Conservation (phyloP, 1,284 basidiomycete genomes). For the Cutaneotrichosporon sp. region DNA sequence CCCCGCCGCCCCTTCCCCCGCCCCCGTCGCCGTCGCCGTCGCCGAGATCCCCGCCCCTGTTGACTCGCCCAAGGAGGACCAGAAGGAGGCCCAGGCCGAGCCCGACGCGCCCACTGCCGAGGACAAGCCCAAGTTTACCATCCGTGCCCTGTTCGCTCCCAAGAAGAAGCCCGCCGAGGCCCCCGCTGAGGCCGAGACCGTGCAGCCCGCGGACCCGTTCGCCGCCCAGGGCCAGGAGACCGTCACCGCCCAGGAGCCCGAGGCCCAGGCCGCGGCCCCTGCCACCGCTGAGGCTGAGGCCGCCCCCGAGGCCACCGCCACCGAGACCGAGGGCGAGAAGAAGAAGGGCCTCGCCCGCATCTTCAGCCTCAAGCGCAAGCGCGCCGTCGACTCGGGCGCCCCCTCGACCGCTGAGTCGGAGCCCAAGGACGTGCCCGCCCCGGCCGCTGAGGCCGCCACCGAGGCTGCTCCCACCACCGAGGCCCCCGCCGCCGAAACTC, state of each 20-base stretch:
- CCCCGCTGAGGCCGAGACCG: background rate
- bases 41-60: background rate
- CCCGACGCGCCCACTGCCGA: background rate
- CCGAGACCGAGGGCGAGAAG: background rate
- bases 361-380: constrained; percentile 3
- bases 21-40: background rate
- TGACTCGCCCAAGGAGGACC: background rate
- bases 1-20: background rate
- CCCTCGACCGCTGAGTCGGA: background rate
- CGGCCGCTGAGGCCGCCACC: background rate
- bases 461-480: background rate
- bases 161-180: constrained; percentile 1
- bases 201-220: background rate
- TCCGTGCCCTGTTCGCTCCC: background rate
- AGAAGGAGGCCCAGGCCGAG: background rate
- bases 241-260: background rate
- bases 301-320: background rate
- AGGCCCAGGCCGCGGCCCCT: background rate
- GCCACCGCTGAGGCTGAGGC: background rate
- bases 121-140: background rate
- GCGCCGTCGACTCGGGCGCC: background rate
- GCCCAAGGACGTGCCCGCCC: background rate
- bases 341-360: constrained; percentile 3
- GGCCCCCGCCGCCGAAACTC: background rate
- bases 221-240: background rate